Evolutionary conservation across 2,329 filamentous ascomycete species (phyloP).

Genomic region (Curvularia sp.): DNA sequence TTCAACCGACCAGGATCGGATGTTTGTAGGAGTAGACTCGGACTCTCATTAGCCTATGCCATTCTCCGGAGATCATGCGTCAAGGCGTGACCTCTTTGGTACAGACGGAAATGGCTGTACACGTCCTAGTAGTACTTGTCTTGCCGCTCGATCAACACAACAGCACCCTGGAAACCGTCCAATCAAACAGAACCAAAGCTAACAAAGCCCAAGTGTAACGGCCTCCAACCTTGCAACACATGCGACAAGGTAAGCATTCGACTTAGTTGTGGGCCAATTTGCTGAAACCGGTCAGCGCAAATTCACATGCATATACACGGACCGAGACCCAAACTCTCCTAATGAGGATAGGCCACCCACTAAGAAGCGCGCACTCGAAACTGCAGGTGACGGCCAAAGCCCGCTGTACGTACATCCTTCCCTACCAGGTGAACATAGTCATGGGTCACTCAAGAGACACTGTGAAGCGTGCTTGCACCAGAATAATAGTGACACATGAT

Average conservation of each 20-base stretch:
- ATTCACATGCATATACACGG: slow-evolving; percentile 51
- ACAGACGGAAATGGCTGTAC: neutral
- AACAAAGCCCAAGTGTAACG: slow-evolving; percentile 62
- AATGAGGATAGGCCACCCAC: slow-evolving; percentile 51
- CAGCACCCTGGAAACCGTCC: neutral
- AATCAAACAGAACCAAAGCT: slow-evolving; percentile 11
- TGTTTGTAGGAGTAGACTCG: neutral
- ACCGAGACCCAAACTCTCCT: slow-evolving; percentile 46
- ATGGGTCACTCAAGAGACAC: neutral
- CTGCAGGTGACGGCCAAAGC: slow-evolving; percentile 26
- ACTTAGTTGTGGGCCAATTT: neutral
- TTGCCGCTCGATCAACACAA: neutral
- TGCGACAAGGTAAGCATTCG: slow-evolving; percentile 60
- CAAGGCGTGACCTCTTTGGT: slow-evolving; percentile 2
- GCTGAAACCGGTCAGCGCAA: slow-evolving; percentile 47
- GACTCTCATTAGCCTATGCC: neutral
- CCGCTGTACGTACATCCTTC: slow-evolving; percentile 11
- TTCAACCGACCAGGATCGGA: neutral
- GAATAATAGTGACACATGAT: neutral
- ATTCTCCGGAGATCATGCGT: neutral
- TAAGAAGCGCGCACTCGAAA: slow-evolving; percentile 39
- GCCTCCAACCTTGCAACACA: slow-evolving; percentile 63
- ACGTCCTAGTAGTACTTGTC: neutral
- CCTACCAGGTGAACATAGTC: neutral
- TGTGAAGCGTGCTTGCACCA: neutral